Base-by-base conservation (phyloP, 192 early-diverging fungal genomes). In the Podila minutissima region DNA sequence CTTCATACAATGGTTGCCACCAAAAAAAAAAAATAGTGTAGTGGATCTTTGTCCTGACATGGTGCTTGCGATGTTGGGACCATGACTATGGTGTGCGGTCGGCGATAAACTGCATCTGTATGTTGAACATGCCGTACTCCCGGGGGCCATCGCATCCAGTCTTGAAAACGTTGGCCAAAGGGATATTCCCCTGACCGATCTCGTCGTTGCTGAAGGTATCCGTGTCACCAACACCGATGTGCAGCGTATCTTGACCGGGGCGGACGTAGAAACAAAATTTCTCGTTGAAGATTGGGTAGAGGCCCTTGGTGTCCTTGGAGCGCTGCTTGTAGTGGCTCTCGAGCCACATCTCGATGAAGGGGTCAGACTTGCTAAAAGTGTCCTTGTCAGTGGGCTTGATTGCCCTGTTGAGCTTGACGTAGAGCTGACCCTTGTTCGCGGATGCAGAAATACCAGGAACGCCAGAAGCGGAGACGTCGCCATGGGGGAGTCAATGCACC, bases 81-180 rank as follows among this genome's bases (percentile, higher is more conserved):
- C 0, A 15, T 1, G 4, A 5, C n/a, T 55, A 57, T 22, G 55
- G 41, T 22, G 24, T 64, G 6, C 38, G 11, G 62, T 66, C 74
- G 6, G 46, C 41, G 26, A 65, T 46, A 67, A 77, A 85, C 51
- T 68, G 71, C 55, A 85, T 31, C 51, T 78, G 66, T 50, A 85
- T 59, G 58, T 85, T 82, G 38, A 85, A 49, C 51, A 33, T 51
- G 38, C 84, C 81, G 35, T 64, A 73, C 67, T 82, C 67, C n/a
- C 59, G 38, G 48, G 82, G 64, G 12, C 75, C 60, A 20, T 58
- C 55, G 3, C 61, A 20, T 4, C 74, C 79, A 57, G 75, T 75
- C 59, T 65, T 75, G 37, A 76, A 68, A 29, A 72, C 67, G 22
- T 82, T 69, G 31, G 60, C 13, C 17, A 86, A 64, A 0, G 78